Percentiles rank a stretch among this genome's conserved stretches.
Evolutionary conservation across 495 filamentous ascomycete species (phyloP).

Genomic region (Tuber indicum): DNA sequence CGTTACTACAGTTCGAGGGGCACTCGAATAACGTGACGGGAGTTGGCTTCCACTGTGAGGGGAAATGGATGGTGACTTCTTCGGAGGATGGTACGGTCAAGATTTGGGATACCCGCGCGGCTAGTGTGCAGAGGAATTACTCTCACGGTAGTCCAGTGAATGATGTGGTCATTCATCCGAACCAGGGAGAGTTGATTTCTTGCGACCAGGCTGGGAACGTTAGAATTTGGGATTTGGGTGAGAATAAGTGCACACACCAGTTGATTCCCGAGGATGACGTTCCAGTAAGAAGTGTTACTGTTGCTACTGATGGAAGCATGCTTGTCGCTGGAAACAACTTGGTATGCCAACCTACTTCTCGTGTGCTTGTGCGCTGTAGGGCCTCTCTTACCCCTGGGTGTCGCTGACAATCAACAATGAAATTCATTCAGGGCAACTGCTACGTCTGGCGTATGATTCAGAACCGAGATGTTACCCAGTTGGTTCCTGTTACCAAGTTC

Average conservation of each 20-base stretch:
- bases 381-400: slow-evolving; percentile 14
- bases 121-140: slow-evolving; percentile 85
- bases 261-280: slow-evolving; percentile 94
- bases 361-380: not conserved
- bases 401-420: slow-evolving; percentile 11
- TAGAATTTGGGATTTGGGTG: slow-evolving; percentile 89
- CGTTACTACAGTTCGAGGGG: slow-evolving; percentile 85
- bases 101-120: slow-evolving; percentile 93
- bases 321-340: slow-evolving; percentile 94
- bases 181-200: slow-evolving; percentile 94
- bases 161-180: slow-evolving; percentile 95
- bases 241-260: slow-evolving; percentile 95
- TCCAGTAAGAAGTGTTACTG: slow-evolving; percentile 84
- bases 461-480: slow-evolving; percentile 72
- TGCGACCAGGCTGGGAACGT: slow-evolving; percentile 92
- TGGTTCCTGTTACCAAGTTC: slow-evolving; percentile 87
- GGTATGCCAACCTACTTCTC: slow-evolving; percentile 48
- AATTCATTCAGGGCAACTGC: slow-evolving; percentile 67
- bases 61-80: slow-evolving; percentile 99
- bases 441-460: slow-evolving; percentile 93
- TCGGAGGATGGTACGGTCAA: slow-evolving; percentile 96
- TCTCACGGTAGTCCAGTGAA: slow-evolving; percentile 80
- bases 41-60: slow-evolving; percentile 94
- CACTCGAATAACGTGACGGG: slow-evolving; percentile 94
- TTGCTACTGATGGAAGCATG: slow-evolving; percentile 86